Evolutionary conservation across 192 early-diverging fungal genomes (phyloP).

Genomic region (Coemansia sp.): DNA sequence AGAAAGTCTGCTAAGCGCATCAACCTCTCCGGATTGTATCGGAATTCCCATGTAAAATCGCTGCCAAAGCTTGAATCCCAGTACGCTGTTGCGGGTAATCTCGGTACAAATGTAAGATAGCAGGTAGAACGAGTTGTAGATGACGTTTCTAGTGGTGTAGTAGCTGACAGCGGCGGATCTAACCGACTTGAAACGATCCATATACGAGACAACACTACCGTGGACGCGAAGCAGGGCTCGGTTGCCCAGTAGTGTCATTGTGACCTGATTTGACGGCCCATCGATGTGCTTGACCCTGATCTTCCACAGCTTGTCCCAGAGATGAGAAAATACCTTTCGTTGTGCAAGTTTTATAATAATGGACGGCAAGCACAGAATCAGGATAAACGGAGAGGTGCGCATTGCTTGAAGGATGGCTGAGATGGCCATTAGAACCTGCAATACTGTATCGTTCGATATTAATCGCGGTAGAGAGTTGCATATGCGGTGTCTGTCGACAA

Average conservation of each 20-base stretch:
- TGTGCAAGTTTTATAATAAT: not conserved
- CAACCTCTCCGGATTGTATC: not conserved
- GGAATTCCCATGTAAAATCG: not conserved
- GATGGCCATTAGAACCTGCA: not conserved
- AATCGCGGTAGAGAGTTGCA: not conserved
- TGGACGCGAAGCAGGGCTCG: conserved; percentile 7
- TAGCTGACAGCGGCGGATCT: not conserved
- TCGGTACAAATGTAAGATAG: not conserved
- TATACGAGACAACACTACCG: not conserved
- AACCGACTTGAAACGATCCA: not conserved
- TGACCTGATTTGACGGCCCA: not conserved
- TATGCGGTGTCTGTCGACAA: not conserved
- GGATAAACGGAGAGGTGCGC: not conserved
- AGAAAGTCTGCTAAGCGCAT: not conserved
- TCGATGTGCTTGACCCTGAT: not conserved
- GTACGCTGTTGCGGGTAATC: conserved; percentile 3
- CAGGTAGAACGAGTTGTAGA: not conserved
- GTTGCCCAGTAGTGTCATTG: not conserved
- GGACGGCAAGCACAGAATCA: not conserved
- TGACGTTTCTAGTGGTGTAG: not conserved
- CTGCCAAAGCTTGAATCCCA: not conserved
- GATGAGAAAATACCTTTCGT: not conserved
- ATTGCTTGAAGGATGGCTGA: not conserved
- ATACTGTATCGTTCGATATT: not conserved
- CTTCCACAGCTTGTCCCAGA: conserved; percentile 1